These are phyloP conservation scores for Escovopsis sp. DNA, from an alignment of 2,329 filamentous ascomycete species.

Conservation along the genomic window DNA sequence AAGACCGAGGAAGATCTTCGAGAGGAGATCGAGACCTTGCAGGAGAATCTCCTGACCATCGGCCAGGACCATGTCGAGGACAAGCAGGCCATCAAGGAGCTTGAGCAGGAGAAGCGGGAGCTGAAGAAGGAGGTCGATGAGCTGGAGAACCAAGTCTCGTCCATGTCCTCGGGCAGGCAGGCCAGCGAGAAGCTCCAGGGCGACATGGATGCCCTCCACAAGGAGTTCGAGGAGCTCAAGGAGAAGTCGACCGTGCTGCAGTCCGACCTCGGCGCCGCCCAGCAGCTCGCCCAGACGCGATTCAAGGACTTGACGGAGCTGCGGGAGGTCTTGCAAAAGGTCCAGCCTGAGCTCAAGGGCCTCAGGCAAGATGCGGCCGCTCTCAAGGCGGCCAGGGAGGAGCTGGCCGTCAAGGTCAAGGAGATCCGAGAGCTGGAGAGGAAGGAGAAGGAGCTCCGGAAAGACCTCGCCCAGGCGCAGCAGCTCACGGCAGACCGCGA, in stretches of 20 bases:
- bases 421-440: constrained; percentile 66
- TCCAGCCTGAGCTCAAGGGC: constrained; percentile 70
- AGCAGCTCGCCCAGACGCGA: constrained; percentile 71
- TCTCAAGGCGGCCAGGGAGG: constrained; percentile 60
- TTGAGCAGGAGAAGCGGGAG: constrained; percentile 52
- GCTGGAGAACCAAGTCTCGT: constrained; percentile 54
- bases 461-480: constrained; percentile 56
- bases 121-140: constrained; percentile 47
- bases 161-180: constrained; percentile 18
- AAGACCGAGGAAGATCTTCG: constrained; percentile 63
- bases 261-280: constrained; percentile 70
- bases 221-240: constrained; percentile 53
- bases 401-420: constrained; percentile 40
- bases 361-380: constrained; percentile 63
- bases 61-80: constrained; percentile 74
- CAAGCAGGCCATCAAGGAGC: constrained; percentile 58
- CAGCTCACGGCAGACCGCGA: constrained; percentile 60
- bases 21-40: constrained; percentile 74
- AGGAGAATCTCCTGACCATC: constrained; percentile 63
- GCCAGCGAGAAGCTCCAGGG: constrained; percentile 39
- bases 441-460: constrained; percentile 65
- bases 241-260: constrained; percentile 54
- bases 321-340: constrained; percentile 63
- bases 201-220: constrained; percentile 41
- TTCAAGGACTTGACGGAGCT: constrained; percentile 81